These are phyloP conservation scores for Wickerhamomyces canadensis DNA, from an alignment of 805 yeast genomes.

Conservation along the genomic window DNA sequence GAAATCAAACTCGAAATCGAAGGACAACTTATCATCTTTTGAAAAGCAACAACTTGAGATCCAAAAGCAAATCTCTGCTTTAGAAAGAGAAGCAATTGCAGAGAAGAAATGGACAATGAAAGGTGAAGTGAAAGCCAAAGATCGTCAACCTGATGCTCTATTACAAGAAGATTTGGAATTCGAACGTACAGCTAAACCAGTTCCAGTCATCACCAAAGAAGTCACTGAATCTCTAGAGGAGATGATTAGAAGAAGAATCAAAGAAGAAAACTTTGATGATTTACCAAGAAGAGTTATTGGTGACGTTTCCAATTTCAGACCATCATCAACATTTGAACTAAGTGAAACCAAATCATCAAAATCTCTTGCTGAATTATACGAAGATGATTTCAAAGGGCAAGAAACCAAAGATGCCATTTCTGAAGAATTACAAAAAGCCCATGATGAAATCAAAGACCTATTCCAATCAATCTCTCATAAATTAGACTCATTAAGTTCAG, in stretches of 20 bases:
- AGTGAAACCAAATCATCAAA: conserved; percentile 80
- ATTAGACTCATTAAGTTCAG: conserved; percentile 87
- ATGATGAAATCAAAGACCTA: conserved; percentile 68
- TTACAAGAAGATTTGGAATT: conserved; percentile 80
- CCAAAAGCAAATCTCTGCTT: conserved; percentile 66
- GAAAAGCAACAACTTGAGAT: conserved; percentile 78
- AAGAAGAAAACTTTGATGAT: conserved; percentile 75
- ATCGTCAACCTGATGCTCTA: conserved; percentile 80
- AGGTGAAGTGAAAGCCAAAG: conserved; percentile 82
- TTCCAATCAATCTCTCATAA: conserved; percentile 60
- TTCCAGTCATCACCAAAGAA: conserved; percentile 89
- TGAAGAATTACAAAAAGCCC: conserved; percentile 66
- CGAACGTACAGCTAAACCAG: conserved; percentile 92
- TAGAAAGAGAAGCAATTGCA: conserved; percentile 85
- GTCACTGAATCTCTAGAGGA: conserved; percentile 85
- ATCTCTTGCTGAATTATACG: conserved; percentile 88
- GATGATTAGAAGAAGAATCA: conserved; percentile 76
- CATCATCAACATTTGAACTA: conserved; percentile 54
- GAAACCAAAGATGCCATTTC: conserved; percentile 43
- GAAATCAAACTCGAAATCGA: conserved; percentile 12
- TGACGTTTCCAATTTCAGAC: conserved; percentile 57
- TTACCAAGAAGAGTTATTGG: conserved; percentile 66
- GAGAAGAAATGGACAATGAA: conserved; percentile 91
- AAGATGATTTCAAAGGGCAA: conserved; percentile 67
- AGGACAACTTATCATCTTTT: conserved; percentile 56